Evolutionary conservation across 345 rosid genomes (phyloP), one percentile per base, ranked within the genome.

Genomic region (Bretschneidera sinensis): DNA sequence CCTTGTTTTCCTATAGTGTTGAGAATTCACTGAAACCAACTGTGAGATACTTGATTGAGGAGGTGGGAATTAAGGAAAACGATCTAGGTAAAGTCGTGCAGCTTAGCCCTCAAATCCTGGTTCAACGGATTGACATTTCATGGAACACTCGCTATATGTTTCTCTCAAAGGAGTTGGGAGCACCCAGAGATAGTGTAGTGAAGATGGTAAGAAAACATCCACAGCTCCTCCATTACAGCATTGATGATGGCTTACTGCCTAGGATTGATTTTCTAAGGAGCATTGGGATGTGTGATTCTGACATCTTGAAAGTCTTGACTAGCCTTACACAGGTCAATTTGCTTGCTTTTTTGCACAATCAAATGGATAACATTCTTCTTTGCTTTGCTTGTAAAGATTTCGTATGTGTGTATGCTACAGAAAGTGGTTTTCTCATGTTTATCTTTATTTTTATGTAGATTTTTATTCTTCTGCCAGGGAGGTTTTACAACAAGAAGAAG

Each of bases 161-260:
- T 69, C 95, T 94, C 33, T 84, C 99, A 0, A 77, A 84, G 76
- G 95, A 94, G 71, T 51, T 94, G 60, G 99, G 97, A 71, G 99
- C 97, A 62, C 83, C 97, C 51, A 84, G 86, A 63, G 99, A 87
- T 54, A 78, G 86, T 60, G 74, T 94, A 0, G 90, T 89, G 68
- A 94, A 94, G 76, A 94, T 89, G 97, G 97, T 94, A 51, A 87
- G 69, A 45, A 89, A 85, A 70, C 99, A 94, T 70, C 97, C 97
- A 2, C 99, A 89, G 79, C 81, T 94, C 45, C 97, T 94, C 56
- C 97, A 89, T 67, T 94, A 94, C 70, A 94, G 99, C 71, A 82
- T 94, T 0, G 96, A 94, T 22, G 92, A 88, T 14, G 99, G 96
- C 21, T 79, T 90, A 45, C 71, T 94, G 65, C 97, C 99, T 18